Percentiles rank a stretch among this genome's conserved stretches.
These are phyloP conservation scores for Ogataea wickerhamii DNA, from an alignment of 805 yeast genomes.

Conservation along the genomic window DNA sequence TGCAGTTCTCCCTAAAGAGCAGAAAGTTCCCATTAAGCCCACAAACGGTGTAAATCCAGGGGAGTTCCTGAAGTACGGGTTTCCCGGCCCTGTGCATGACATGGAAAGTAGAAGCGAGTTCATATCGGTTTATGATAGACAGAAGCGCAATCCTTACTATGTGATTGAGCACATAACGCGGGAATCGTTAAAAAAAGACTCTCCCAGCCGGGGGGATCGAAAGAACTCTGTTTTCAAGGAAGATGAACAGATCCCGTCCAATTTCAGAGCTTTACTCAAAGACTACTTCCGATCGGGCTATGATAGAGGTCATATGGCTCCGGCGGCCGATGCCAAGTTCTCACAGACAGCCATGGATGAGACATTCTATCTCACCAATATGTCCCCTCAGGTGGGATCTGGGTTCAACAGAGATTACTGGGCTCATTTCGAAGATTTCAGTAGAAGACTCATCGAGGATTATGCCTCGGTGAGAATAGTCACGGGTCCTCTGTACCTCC, in stretches of 20 bases:
- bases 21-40: conserved; percentile 1
- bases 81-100: conserved; percentile 94
- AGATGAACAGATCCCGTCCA: conserved; percentile 75
- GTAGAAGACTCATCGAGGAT: conserved; percentile 66
- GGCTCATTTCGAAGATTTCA: conserved; percentile 94
- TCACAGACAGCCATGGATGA: conserved; percentile 92
- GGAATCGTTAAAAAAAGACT: conserved; percentile 49
- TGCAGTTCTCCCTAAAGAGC: neutral
- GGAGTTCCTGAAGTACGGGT: conserved; percentile 85
- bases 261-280: conserved; percentile 69
- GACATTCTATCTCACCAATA: conserved; percentile 84
- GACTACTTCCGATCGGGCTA: conserved; percentile 95
- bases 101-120: conserved; percentile 69
- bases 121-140: conserved; percentile 81
- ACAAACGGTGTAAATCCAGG: conserved; percentile 54
- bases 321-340: conserved; percentile 95
- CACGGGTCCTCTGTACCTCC: conserved; percentile 92
- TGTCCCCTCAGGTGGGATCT: conserved; percentile 96
- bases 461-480: conserved; percentile 79
- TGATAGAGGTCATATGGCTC: conserved; percentile 96
- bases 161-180: conserved; percentile 83
- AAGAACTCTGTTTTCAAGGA: conserved; percentile 80
- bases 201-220: conserved; percentile 60
- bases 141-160: conserved; percentile 81
- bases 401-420: conserved; percentile 97